Evolutionary conservation across 768 basidiomycete species (phyloP), one percentile per base, ranked within the genome.

Genomic region (Fomitopsis serialis): DNA sequence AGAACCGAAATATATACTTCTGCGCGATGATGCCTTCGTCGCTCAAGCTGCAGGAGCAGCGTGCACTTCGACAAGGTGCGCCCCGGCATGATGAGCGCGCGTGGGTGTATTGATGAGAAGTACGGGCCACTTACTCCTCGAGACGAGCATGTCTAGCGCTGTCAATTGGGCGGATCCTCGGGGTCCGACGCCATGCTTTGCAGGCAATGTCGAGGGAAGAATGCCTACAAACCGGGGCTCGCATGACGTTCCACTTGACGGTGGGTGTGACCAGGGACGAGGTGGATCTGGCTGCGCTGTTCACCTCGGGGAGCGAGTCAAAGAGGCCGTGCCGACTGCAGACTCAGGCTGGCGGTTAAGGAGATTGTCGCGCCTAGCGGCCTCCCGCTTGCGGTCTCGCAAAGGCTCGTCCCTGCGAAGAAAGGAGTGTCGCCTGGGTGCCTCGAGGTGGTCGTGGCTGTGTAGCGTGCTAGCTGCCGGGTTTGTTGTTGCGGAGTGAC

Each of bases 1-100:
- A 87, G 65, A 94, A 90, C 10, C 93, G 71, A 63, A 94, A 89
- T 57, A 88, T 85, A 32, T 85, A 76, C 54, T 80, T 77, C 48
- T 79, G 66, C 13, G 80, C 74, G 42, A 69, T 66, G 3, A 74
- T 77, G 56, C 77, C 78, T 62, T 82, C n/a, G n/a, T n/a, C n/a
- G n/a, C n/a, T n/a, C 82, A 46, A 77, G 67, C 61, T 86, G 83
- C 15, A 82, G 63, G 5, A 91, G 72, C 1, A 76, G 59, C 0
- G 85, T 86, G 12, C 88, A 80, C 53, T 82, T 85, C 42, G 95
- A 67, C 40, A 95, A 78, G 0, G 74, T 78, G n/a, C 93, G 84
- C 1, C 93, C 92, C 0, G 94, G 93, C 0, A 74, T 68, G 58
- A 96, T 79, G 48, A 97, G 78, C 15, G 40, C 22, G 11, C 25